Conservation (phyloP, 192 early-diverging fungal species). For the Backusella luteola region DNA sequence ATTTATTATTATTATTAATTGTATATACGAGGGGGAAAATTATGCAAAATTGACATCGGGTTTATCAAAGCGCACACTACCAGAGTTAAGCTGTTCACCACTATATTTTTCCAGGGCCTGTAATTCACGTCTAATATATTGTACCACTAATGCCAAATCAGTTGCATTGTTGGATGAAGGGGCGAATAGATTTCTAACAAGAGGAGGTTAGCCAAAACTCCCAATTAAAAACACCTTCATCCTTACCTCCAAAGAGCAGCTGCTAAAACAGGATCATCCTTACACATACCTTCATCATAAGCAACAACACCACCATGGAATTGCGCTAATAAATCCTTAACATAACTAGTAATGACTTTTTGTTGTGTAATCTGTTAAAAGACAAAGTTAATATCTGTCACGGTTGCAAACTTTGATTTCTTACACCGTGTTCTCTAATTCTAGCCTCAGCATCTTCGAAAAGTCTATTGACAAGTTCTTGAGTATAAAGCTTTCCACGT, state of each 20-base stretch:
- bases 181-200: conserved; percentile 37
- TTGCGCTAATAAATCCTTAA: conserved; percentile 78
- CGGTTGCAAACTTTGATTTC: neutral
- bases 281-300: conserved; percentile 88
- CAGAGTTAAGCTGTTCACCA: conserved; percentile 33
- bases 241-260: conserved; percentile 81
- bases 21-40: too few relatives aligned
- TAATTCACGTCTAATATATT: conserved; percentile 37
- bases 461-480: conserved; percentile 84
- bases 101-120: conserved; percentile 33
- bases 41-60: conserved; percentile 21
- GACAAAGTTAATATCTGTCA: neutral
- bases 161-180: conserved; percentile 32
- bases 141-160: conserved; percentile 38
- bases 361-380: conserved; percentile 59
- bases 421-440: conserved; percentile 79
- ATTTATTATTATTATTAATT: neutral
- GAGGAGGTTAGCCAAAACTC: neutral
- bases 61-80: conserved; percentile 26
- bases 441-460: conserved; percentile 87
- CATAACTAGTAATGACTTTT: conserved; percentile 69
- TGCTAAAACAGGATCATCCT: conserved; percentile 84
- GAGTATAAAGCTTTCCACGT: conserved; percentile 77
- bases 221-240: neutral
- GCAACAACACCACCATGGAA: conserved; percentile 90